Conservation (phyloP, 176 grass and related monocot genomes). For the Cymbopogon citratus region DNA sequence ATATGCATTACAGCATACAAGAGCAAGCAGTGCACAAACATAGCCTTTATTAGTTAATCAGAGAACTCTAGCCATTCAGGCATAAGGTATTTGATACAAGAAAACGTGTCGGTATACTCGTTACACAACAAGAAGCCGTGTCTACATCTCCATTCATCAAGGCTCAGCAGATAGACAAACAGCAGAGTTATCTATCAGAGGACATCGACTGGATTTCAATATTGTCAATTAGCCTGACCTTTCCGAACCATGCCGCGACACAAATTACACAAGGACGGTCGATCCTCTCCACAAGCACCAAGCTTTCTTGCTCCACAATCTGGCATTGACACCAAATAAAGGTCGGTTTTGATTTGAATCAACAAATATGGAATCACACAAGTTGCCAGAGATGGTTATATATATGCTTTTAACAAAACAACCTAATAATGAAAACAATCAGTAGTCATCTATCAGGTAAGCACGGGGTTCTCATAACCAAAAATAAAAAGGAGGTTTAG, state of each 20-base stretch:
- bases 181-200: neutral
- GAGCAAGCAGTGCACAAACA: too few species aligned
- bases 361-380: neutral
- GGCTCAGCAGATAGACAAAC: neutral
- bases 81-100: too few species aligned
- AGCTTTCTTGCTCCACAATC: constrained; percentile 70
- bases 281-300: constrained; percentile 43
- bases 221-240: constrained; percentile 74
- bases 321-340: constrained; percentile 22
- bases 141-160: neutral
- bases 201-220: constrained; percentile 48
- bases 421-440: too few species aligned
- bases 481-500: too few species aligned
- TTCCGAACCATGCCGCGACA: constrained; percentile 71
- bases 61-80: too few species aligned
- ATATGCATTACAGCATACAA: too few species aligned
- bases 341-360: neutral
- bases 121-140: neutral
- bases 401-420: neutral
- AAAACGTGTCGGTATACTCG: too few species aligned
- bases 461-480: too few species aligned
- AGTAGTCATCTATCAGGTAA: too few species aligned
- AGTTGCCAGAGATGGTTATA: neutral
- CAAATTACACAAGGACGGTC: constrained; percentile 52
- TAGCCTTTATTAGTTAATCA: too few species aligned